phyloP scores from a whole-genome alignment of 371 early-diverging fungal species.

The Rhizopus microsporus region DNA sequence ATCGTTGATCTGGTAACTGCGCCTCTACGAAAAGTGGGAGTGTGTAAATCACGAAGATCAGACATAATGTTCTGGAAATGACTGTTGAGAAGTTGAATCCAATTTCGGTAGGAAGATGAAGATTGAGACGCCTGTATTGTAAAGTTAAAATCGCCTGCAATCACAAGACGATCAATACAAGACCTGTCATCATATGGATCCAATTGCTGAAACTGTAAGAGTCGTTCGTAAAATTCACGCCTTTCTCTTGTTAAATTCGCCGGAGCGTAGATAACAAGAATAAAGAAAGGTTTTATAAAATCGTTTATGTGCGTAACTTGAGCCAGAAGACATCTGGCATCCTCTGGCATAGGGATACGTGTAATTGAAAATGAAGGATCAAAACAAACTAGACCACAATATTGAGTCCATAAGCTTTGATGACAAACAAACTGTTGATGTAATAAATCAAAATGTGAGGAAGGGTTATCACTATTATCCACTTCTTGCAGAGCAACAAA shows the following conservation, averaged over 20 bases:
- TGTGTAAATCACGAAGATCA: no score
- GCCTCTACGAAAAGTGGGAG: no score
- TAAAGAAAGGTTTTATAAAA: slow-evolving; percentile 7
- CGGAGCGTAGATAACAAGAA: slow-evolving; percentile 7
- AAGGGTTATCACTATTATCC: background rate
- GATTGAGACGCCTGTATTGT: background rate
- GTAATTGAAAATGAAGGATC: background rate
- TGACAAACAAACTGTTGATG: background rate
- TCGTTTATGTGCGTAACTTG: background rate
- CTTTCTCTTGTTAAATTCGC: background rate
- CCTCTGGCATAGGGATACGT: background rate
- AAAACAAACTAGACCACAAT: slow-evolving; percentile 13
- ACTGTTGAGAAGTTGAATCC: no score
- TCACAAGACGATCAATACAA: no score
- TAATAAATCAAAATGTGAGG: background rate
- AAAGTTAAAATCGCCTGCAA: no score
- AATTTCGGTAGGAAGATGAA: no score
- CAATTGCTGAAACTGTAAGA: no score
- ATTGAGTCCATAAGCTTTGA: slow-evolving; percentile 7
- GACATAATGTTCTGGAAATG: no score
- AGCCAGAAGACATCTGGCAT: background rate
- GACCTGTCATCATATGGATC: no score
- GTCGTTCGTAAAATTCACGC: no score
- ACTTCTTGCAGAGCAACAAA: slow-evolving; percentile 11
- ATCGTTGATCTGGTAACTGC: no score